Conservation (phyloP, 2,329 filamentous ascomycete species). For the Blumeriella jaapii region DNA sequence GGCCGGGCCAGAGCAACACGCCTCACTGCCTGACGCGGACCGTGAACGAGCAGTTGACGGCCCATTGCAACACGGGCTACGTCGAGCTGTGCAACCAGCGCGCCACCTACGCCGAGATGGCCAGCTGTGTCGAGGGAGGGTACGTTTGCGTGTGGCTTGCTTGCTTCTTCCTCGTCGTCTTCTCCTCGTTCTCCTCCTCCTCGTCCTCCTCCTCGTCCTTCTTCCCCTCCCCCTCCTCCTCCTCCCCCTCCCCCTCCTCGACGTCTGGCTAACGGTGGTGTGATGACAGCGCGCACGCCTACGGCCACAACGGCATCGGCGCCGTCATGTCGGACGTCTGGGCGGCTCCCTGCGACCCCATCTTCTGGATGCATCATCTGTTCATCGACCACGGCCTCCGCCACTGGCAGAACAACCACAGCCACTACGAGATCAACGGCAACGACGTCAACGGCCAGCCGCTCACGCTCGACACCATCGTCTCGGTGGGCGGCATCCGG, state of each 20-base stretch:
- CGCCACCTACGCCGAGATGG: slow-evolving; percentile 6
- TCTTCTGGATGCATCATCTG: slow-evolving; percentile 11
- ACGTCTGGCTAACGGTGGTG: too few relatives aligned
- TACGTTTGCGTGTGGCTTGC: slow-evolving; percentile 5
- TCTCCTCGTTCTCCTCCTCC: not conserved
- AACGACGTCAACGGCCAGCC: slow-evolving; percentile 3
- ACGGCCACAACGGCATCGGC: slow-evolving; percentile 12
- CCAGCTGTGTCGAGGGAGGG: slow-evolving; percentile 9
- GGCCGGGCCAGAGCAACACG: slow-evolving; percentile 5
- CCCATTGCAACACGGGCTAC: slow-evolving; percentile 8
- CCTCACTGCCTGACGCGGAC: slow-evolving; percentile 8
- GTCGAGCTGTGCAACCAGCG: slow-evolving; percentile 9
- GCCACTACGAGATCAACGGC: slow-evolving; percentile 8
- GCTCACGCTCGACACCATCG: slow-evolving; percentile 8
- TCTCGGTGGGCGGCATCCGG: slow-evolving; percentile 6
- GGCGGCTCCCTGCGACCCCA: slow-evolving; percentile 5
- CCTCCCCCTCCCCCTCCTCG: not conserved
- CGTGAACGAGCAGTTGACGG: slow-evolving; percentile 6
- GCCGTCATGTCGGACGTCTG: slow-evolving; percentile 10
- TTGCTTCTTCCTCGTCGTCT: not conserved
- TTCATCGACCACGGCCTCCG: slow-evolving; percentile 12
- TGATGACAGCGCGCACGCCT: slow-evolving; percentile 10
- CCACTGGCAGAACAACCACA: slow-evolving; percentile 8
- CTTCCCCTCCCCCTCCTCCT: not conserved
- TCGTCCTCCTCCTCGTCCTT: not conserved